phyloP scores from a whole-genome alignment of 768 basidiomycete species.

The Tulasnella sp. region DNA sequence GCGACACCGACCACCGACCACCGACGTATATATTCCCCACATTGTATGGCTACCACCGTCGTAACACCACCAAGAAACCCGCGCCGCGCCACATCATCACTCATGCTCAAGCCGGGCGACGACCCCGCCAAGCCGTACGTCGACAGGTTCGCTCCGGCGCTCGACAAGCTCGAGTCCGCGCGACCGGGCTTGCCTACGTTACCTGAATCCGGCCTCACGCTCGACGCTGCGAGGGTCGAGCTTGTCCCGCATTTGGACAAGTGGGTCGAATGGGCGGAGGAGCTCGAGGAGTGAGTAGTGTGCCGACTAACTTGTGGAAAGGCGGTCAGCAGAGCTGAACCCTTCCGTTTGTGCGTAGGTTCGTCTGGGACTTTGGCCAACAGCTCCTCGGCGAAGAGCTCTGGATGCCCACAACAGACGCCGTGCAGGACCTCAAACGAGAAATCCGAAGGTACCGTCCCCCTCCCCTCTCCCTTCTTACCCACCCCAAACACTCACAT shows the following conservation, averaged over 20 bases:
- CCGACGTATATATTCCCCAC: not conserved
- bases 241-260: not conserved
- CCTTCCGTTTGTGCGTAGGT: not conserved
- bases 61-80: not conserved
- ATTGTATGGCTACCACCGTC: not conserved
- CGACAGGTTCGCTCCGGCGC: not conserved
- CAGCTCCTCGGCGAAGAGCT: not conserved
- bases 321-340: not conserved
- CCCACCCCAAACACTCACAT: not conserved
- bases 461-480: not conserved
- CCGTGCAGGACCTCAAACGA: not conserved
- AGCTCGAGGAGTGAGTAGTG: not conserved
- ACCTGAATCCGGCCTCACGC: not conserved
- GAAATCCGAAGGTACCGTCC: not conserved
- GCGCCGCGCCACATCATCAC: not conserved
- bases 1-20: not conserved
- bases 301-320: not conserved
- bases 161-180: not conserved
- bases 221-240: not conserved
- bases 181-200: not conserved
- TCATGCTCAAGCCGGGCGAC: not conserved
- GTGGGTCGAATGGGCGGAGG: not conserved
- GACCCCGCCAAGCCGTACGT: not conserved
- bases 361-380: not conserved
- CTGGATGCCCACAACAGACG: not conserved